These are phyloP conservation scores for Citrus trifoliata DNA, from an alignment of 345 rosid genomes.

Conservation along the genomic window DNA sequence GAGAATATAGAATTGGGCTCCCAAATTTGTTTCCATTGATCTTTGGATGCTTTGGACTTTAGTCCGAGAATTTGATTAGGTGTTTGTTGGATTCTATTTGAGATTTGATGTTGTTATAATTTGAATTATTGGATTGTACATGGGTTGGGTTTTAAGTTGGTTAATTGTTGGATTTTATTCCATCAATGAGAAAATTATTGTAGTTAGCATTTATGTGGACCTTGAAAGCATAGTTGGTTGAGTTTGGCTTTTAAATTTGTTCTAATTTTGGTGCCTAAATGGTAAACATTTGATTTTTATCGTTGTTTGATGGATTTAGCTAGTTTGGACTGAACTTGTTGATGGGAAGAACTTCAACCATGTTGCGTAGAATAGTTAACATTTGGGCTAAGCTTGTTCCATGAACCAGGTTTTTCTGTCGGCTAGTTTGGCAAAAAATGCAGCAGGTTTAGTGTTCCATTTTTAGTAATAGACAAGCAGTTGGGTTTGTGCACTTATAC, in stretches of 20 bases:
- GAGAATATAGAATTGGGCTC: background rate
- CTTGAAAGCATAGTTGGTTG: background rate
- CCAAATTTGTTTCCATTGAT: background rate
- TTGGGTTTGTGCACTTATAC: background rate
- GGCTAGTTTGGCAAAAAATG: background rate
- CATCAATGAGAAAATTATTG: background rate
- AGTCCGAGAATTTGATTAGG: background rate
- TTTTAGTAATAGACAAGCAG: background rate
- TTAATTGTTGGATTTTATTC: background rate
- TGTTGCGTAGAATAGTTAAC: background rate
- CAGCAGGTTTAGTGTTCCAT: background rate
- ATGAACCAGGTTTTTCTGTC: background rate
- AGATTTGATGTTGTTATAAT: background rate
- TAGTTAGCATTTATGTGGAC: background rate
- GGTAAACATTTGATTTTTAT: background rate
- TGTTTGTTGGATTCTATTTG: background rate
- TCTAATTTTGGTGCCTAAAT: background rate
- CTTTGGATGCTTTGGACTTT: background rate
- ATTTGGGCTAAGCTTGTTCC: background rate
- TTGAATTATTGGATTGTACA: background rate
- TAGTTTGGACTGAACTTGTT: background rate
- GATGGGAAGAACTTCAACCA: background rate
- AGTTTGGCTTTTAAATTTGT: background rate
- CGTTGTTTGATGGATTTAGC: background rate
- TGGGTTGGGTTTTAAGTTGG: conserved; percentile 1